Evolutionary conservation across 129 eudicot genomes (phyloP).

Genomic region (Oenanthe sinensis): DNA sequence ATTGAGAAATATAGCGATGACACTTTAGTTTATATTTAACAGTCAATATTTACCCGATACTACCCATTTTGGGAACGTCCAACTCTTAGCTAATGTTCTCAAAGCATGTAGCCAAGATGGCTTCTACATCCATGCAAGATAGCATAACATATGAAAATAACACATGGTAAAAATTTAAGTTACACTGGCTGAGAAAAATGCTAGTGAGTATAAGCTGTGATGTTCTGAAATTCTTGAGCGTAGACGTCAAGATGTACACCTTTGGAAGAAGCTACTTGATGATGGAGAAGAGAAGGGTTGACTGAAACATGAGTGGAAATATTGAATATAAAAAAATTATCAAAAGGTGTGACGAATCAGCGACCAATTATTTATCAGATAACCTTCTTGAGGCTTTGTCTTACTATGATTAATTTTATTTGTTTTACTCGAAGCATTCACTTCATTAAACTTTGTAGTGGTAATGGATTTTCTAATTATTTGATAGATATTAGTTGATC

Average conservation of each 20-base stretch:
- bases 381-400: not conserved
- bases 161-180: not conserved
- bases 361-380: not conserved
- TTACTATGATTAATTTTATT: not conserved
- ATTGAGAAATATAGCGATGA: too few species aligned
- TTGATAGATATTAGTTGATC: not conserved
- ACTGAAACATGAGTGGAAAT: not conserved
- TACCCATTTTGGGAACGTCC: too few species aligned
- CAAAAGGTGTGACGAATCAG: not conserved
- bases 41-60: too few species aligned
- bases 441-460: not conserved
- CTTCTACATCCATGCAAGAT: not conserved
- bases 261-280: not conserved
- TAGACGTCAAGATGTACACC: not conserved
- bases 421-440: not conserved
- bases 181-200: not conserved
- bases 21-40: too few species aligned
- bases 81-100: too few species aligned
- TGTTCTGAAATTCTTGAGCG: not conserved
- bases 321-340: not conserved
- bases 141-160: not conserved
- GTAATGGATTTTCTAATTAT: not conserved
- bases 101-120: too few species aligned
- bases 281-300: not conserved
- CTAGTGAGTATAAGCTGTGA: not conserved